A percentile compares a stretch with the other conserved stretches of the same genome.
Conservation (phyloP, 495 filamentous ascomycete species). For the Articulospora tetracladia region DNA sequence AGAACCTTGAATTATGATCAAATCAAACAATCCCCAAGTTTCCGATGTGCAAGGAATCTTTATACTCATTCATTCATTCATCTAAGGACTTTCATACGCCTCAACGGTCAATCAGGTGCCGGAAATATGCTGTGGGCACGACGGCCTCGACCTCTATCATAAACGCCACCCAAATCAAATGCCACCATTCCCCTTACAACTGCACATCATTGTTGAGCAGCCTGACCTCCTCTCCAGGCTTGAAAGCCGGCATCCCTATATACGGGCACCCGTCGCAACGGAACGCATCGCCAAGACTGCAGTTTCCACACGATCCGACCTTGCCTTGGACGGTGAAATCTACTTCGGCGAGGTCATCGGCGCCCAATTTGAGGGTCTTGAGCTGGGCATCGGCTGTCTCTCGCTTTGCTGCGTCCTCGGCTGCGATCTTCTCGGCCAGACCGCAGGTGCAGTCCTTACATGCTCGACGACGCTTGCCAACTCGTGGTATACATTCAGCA, state of each 20-base stretch:
- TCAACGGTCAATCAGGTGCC: neutral
- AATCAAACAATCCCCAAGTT: too few relatives aligned
- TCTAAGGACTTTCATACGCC: neutral
- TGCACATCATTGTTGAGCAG: conserved; percentile 84
- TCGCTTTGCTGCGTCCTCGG: conserved; percentile 72
- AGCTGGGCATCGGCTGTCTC: conserved; percentile 47
- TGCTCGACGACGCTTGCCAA: conserved; percentile 81
- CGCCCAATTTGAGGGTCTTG: conserved; percentile 62
- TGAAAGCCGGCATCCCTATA: conserved; percentile 90
- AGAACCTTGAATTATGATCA: neutral
- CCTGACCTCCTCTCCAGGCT: conserved; percentile 89
- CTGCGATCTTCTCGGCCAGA: conserved; percentile 71
- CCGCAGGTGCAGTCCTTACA: conserved; percentile 99
- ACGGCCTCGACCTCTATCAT: neutral
- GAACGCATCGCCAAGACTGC: conserved; percentile 88
- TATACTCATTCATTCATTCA: neutral
- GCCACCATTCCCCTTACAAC: conserved; percentile 43
- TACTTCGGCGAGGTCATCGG: conserved; percentile 78
- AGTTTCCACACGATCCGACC: conserved; percentile 88
- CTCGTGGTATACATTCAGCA: conserved; percentile 75
- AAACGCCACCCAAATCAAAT: neutral
- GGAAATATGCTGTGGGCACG: neutral
- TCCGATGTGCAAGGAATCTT: too few relatives aligned
- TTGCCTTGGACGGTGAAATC: conserved; percentile 97
- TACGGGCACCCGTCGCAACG: conserved; percentile 82